Conservation (phyloP, 345 rosid genomes). For the Trapa bicornis region DNA sequence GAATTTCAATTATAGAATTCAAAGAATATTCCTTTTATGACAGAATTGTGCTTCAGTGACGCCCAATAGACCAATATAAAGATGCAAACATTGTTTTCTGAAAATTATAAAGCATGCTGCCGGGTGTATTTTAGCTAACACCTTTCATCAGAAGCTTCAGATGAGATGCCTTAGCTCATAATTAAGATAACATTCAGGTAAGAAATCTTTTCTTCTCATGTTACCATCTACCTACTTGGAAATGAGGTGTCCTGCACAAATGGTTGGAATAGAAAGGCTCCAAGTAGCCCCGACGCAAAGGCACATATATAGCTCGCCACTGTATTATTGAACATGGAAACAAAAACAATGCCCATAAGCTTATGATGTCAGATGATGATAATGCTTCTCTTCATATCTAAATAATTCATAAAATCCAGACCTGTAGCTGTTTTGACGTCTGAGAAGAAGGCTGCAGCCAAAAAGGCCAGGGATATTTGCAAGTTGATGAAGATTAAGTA, state of each 20-base stretch:
- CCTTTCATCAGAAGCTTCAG: not conserved
- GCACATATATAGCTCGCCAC: conserved; percentile 55
- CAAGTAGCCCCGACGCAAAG: conserved; percentile 79
- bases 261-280: conserved; percentile 54
- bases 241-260: conserved; percentile 53
- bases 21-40: too few species aligned
- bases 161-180: not conserved
- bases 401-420: conserved; percentile 12
- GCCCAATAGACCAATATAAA: too few species aligned
- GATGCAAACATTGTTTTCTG: too few species aligned
- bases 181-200: not conserved
- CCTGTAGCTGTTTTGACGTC: conserved; percentile 85
- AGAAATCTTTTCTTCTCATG: conserved; percentile 1
- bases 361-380: not conserved
- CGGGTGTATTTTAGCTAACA: not conserved
- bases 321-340: not conserved
- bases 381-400: not conserved
- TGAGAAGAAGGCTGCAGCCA: conserved; percentile 54
- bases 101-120: not conserved
- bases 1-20: not conserved
- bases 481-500: conserved; percentile 65
- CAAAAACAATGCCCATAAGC: not conserved
- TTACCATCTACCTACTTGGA: conserved; percentile 49
- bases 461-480: conserved; percentile 71
- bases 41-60: too few species aligned